Evolutionary conservation across 768 basidiomycete genomes (phyloP), one percentile per base, ranked within the genome.

Genomic region (Gloeopeniophorella convolvens): DNA sequence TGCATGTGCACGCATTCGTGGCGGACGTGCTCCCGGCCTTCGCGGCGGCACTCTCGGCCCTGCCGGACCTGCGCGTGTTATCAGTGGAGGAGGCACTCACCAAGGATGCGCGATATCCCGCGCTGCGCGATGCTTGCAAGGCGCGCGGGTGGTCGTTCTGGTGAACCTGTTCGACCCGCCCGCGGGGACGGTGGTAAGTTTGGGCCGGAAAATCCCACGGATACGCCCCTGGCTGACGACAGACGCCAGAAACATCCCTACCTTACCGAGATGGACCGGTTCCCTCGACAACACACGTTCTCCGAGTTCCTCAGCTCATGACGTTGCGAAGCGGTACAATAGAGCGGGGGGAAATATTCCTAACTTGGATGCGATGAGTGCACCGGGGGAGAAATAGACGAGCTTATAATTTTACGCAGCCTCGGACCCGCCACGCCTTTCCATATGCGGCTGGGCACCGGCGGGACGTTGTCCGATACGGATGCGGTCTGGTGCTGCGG

Each of bases 1-100:
- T 53, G 12, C 51, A 53, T 27, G 51, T 43, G 16, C 45, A 53
- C 21, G 51, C 46, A 8, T 53, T 53, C 24, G 43, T 48, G 28
- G 47, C 51, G 1, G 51, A 48, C 26, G 33, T 48, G 30, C 21
- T 48, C 27, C 45, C 46, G 7, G 34, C 34, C 12, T 32, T 53
- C 41, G 18, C 41, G 35, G 13, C 23, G 10, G 41, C 16, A 3
- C 6, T 53, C 35, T 23, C 46, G 7, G 21, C 26, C 3, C 46
- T 53, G 8, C 35, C 30, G 7, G 40, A 42, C n/a, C 24, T 53
- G 18, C 35, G 46, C 18, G 30, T 42, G 24, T 27, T 48, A 33
- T 37, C 51, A 10, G 11, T 53, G 15, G 41, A 53, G 16, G 46
- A 48, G 16, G 34, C 51, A 6, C 45, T 53, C 2, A 37, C 30